Conservation (phyloP, 83 land plant genomes). For the Diphasiastrum complanatum region DNA sequence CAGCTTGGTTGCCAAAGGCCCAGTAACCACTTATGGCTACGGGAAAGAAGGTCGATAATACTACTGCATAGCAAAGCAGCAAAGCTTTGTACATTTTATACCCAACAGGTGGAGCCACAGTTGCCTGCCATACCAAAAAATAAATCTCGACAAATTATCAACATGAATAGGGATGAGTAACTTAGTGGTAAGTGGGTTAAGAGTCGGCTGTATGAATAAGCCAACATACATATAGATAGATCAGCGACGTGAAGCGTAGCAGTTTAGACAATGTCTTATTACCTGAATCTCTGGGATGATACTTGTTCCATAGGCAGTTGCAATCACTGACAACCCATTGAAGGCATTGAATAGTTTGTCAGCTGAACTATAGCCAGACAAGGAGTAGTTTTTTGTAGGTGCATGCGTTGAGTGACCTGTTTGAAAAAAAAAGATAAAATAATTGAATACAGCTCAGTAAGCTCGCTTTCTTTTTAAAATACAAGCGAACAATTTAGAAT, state of each 20-base stretch:
- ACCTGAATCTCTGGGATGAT: constrained; percentile 2
- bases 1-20: constrained; percentile 12
- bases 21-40: constrained; percentile 10
- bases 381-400: not conserved
- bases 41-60: constrained; percentile 4
- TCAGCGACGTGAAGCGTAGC: no score
- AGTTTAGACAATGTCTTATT: not conserved
- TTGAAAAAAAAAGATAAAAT: no score
- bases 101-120: constrained; percentile 1
- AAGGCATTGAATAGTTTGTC: not conserved
- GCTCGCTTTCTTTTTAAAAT: no score
- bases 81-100: constrained; percentile 1
- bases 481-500: no score
- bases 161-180: no score
- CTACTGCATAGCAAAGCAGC: constrained; percentile 2
- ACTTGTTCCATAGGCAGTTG: not conserved
- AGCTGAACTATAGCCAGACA: not conserved
- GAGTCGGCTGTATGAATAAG: no score
- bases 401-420: not conserved
- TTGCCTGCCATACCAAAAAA: no score
- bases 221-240: no score
- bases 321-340: not conserved
- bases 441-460: no score
- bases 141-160: no score
- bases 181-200: no score